Conservation (phyloP, 1,284 basidiomycete genomes). For the Tilletia horrida region DNA sequence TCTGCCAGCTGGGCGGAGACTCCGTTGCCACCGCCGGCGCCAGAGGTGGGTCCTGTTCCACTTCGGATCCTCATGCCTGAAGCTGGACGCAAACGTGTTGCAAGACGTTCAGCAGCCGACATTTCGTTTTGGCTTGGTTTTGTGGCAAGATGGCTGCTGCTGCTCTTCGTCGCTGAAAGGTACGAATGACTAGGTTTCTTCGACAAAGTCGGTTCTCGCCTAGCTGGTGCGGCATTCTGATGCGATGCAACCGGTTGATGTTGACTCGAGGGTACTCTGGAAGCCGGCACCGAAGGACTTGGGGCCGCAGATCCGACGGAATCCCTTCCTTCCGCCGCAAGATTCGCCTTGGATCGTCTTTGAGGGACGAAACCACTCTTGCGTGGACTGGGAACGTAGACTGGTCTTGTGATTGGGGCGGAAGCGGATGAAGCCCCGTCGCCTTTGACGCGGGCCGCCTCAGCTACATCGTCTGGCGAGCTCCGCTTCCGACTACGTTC, state of each 20-base stretch:
- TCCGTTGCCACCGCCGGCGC: background rate
- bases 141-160: background rate
- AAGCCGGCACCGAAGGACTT: background rate
- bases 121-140: background rate
- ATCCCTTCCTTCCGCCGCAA: background rate
- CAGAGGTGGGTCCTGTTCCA: no score
- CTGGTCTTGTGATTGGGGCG: background rate
- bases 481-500: slow-evolving; percentile 9
- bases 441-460: background rate
- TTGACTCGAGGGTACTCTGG: no score
- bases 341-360: slow-evolving; percentile 9
- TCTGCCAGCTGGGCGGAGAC: slow-evolving; percentile 7
- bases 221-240: no score
- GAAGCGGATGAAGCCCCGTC: background rate
- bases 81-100: background rate
- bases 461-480: slow-evolving; percentile 1
- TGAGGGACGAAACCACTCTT: slow-evolving; percentile 8
- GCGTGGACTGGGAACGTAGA: slow-evolving; percentile 5
- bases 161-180: background rate
- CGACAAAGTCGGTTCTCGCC: no score
- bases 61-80: no score
- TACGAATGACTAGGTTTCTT: no score
- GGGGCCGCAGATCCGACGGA: background rate
- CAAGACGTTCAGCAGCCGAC: slow-evolving; percentile 7
- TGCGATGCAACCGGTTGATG: no score